phyloP scores from a whole-genome alignment of 495 filamentous ascomycete species.

The Aspergillus haitiensis region DNA sequence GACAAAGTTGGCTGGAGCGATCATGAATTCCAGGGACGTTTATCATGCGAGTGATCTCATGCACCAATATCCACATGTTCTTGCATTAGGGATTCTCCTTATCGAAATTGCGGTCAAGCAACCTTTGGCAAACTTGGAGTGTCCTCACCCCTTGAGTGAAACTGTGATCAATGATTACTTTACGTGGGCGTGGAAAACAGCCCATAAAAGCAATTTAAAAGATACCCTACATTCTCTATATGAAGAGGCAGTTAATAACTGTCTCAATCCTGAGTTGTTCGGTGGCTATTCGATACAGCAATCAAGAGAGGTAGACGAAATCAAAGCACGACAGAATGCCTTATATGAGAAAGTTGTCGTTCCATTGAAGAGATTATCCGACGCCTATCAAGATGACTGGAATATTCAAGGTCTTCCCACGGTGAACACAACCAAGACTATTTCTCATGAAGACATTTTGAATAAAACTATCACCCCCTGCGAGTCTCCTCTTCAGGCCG shows the following conservation, averaged over 20 bases:
- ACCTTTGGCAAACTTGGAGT: not conserved
- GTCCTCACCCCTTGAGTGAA: not conserved
- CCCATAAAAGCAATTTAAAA: not conserved
- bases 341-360: constrained; percentile 4
- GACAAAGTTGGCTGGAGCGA: not conserved
- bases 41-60: not conserved
- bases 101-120: constrained; percentile 7
- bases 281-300: not conserved
- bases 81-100: constrained; percentile 3
- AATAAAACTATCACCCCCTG: not conserved
- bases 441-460: not conserved
- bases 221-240: not conserved
- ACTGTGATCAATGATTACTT: constrained; percentile 7
- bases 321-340: not conserved
- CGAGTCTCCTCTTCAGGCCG: not conserved
- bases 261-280: constrained; percentile 8
- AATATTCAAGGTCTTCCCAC: not conserved
- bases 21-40: not conserved
- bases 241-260: constrained; percentile 4
- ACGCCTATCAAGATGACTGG: constrained; percentile 9
- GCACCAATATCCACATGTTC: constrained; percentile 4
- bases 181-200: constrained; percentile 7
- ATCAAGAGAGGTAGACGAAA: not conserved
- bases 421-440: not conserved
- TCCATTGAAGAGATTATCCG: not conserved